phyloP scores from a whole-genome alignment of 495 filamentous ascomycete genomes.

The Penicillium salamii region DNA sequence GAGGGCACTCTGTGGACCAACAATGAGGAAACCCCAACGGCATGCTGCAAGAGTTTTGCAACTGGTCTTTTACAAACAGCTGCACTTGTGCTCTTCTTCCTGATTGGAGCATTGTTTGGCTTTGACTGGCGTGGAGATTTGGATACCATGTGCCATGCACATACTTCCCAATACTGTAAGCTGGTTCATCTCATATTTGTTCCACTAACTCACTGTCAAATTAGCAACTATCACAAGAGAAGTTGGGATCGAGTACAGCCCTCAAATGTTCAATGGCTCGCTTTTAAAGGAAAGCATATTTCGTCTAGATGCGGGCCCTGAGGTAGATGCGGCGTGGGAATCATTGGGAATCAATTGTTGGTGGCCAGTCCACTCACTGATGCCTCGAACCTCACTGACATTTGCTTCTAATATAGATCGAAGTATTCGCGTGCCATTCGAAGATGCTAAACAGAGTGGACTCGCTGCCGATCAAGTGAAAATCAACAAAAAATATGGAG shows the following conservation, averaged over 20 bases:
- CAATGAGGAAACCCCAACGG: not conserved
- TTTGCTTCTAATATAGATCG: conserved; percentile 26
- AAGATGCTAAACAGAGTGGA: conserved; percentile 38
- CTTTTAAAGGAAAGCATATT: conserved; percentile 52
- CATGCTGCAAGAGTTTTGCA: not conserved
- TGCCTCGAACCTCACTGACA: not conserved
- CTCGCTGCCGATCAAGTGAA: conserved; percentile 48
- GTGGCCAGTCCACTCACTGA: not conserved
- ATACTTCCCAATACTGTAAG: conserved; percentile 29
- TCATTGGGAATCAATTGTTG: conserved; percentile 51
- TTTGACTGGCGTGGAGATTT: conserved; percentile 24
- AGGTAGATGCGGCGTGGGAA: conserved; percentile 58
- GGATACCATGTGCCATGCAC: conserved; percentile 14
- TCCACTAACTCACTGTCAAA: too few relatives aligned
- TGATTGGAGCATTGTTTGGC: conserved; percentile 17
- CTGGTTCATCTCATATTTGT: too few relatives aligned
- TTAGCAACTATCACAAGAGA: conserved; percentile 38
- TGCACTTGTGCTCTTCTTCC: conserved; percentile 5
- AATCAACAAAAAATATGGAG: conserved; percentile 50
- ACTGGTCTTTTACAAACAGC: not conserved
- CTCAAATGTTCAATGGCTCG: conserved; percentile 46
- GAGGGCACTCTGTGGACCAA: conserved; percentile 8
- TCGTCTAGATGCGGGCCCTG: conserved; percentile 47
- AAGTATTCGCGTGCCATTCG: conserved; percentile 32
- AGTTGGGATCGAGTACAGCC: conserved; percentile 28